A percentile compares a stretch with the other conserved stretches of the same genome.
These are phyloP conservation scores for Colletotrichum tofieldiae DNA, from an alignment of 2,329 filamentous ascomycete genomes.

Conservation along the genomic window DNA sequence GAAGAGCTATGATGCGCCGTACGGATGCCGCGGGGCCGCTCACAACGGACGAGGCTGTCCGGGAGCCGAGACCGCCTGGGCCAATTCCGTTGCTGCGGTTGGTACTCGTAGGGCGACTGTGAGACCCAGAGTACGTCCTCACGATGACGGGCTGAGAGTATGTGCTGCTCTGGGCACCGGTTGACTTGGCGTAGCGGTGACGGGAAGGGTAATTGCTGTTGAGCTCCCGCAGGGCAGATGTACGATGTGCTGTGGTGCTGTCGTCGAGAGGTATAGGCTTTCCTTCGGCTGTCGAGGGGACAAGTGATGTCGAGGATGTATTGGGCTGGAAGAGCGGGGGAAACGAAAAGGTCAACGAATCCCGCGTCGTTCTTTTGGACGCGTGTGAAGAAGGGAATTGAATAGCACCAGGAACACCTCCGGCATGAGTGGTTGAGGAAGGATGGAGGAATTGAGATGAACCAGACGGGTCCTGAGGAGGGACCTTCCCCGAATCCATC, in stretches of 20 bases:
- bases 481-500: constrained; percentile 34
- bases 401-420: constrained; percentile 14
- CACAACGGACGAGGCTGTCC: constrained; percentile 28
- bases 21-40: constrained; percentile 44
- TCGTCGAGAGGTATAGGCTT: constrained; percentile 71
- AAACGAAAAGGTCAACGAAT: constrained; percentile 64
- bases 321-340: constrained; percentile 65
- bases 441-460: constrained; percentile 26
- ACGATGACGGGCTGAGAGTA: constrained; percentile 78
- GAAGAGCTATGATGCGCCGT: constrained; percentile 44
- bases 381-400: constrained; percentile 40
- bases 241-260: constrained; percentile 69
- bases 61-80: constrained; percentile 17
- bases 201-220: constrained; percentile 72
- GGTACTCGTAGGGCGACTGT: constrained; percentile 51
- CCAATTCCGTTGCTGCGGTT: constrained; percentile 45
- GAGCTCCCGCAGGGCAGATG: constrained; percentile 73
- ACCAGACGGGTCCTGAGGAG: constrained; percentile 32
- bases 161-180: constrained; percentile 70
- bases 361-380: constrained; percentile 41
- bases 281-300: constrained; percentile 70
- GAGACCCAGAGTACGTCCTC: constrained; percentile 71
- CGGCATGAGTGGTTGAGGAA: constrained; percentile 18
- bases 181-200: constrained; percentile 71
- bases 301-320: constrained; percentile 67